Conservation (phyloP, 441 rosid genomes). For the Populus hybrid region DNA sequence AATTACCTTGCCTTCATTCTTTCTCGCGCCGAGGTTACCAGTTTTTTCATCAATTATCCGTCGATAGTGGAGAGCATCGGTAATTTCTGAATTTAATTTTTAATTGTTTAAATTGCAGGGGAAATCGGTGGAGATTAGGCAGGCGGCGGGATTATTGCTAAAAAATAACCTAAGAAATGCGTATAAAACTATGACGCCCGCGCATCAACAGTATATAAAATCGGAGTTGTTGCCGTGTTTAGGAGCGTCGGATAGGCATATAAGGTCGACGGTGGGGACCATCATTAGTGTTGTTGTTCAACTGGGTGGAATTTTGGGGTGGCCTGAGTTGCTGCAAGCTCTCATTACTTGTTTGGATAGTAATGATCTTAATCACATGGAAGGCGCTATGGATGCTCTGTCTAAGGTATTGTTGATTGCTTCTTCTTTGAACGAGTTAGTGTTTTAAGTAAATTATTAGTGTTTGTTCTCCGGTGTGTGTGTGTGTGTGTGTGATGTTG, state of each 20-base stretch:
- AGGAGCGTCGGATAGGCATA: slow-evolving; percentile 84
- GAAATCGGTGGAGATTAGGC: slow-evolving; percentile 85
- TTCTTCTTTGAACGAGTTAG: slow-evolving; percentile 2
- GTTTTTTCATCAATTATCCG: background rate
- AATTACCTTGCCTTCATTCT: slow-evolving; percentile 92
- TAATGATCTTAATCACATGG: slow-evolving; percentile 88
- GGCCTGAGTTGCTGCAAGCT: slow-evolving; percentile 94
- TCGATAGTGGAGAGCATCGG: background rate
- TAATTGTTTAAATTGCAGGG: slow-evolving; percentile 47
- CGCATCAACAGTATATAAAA: slow-evolving; percentile 73
- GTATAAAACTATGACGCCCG: slow-evolving; percentile 57
- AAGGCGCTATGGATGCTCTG: slow-evolving; percentile 99
- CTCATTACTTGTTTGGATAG: slow-evolving; percentile 88
- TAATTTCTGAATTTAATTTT: background rate
- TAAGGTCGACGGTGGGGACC: slow-evolving; percentile 92
- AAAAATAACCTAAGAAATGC: slow-evolving; percentile 86
- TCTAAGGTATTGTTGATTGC: slow-evolving; percentile 67
- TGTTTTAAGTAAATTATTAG: background rate
- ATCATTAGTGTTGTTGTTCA: slow-evolving; percentile 84
- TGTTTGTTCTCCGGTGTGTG: slow-evolving; percentile 2
- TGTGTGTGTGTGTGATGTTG: slow-evolving; percentile 2
- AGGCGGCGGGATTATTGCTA: slow-evolving; percentile 95
- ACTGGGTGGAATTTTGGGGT: slow-evolving; percentile 66
- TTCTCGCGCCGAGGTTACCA: slow-evolving; percentile 72
- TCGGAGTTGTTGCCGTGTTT: slow-evolving; percentile 84